Conservation (phyloP, 2,329 filamentous ascomycete species). For the Aquanectria penicillioides region DNA sequence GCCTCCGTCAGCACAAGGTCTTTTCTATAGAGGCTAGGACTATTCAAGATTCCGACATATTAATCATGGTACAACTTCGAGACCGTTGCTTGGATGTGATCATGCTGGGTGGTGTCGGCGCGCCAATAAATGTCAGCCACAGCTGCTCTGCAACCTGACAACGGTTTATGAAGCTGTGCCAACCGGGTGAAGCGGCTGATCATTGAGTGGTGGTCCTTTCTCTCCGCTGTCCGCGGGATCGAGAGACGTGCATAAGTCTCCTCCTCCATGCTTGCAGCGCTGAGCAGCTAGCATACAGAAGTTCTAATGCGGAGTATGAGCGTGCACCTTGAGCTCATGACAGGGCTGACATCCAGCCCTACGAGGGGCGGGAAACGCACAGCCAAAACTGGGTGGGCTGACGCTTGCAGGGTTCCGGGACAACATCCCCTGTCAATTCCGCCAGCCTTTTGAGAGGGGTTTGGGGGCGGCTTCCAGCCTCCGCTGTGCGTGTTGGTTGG, state of each 20-base stretch:
- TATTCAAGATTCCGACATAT: too few species aligned
- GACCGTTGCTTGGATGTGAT: not conserved
- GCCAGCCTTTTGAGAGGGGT: not conserved
- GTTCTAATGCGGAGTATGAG: not conserved
- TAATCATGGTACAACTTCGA: too few species aligned
- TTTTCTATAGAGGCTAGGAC: too few species aligned
- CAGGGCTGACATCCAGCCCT: not conserved
- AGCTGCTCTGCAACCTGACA: not conserved
- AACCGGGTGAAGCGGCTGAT: not conserved
- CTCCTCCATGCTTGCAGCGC: not conserved
- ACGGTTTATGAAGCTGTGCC: not conserved
- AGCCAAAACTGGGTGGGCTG: slow-evolving; percentile 5
- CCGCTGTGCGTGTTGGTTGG: not conserved
- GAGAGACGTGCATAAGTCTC: too few species aligned
- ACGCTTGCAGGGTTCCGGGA: slow-evolving; percentile 1
- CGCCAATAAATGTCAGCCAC: not conserved
- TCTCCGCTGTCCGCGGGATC: too few species aligned
- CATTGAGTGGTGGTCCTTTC: too few species aligned
- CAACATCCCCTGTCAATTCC: too few species aligned
- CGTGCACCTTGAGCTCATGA: not conserved
- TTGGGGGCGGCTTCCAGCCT: not conserved
- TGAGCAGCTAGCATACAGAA: not conserved
- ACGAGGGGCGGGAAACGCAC: not conserved
- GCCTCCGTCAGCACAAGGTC: not conserved
- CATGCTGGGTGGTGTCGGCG: not conserved